Percentiles rank a stretch among this genome's conserved stretches.
Evolutionary conservation across 192 early-diverging fungal species (phyloP).

Genomic region (Backusella parvicylindrica): DNA sequence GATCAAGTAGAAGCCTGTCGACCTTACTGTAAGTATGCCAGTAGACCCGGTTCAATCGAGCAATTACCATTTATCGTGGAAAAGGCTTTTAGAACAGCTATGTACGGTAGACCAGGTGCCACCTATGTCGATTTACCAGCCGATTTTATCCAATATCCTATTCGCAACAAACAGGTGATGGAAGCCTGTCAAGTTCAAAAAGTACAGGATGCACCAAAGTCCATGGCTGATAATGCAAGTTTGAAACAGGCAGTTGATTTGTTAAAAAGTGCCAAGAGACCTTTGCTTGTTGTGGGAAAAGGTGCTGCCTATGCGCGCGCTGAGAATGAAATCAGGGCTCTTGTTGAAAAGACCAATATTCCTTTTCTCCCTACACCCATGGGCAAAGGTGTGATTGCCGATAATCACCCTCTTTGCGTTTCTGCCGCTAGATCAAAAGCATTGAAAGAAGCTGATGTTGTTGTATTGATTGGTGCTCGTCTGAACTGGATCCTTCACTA

Average conservation of each 20-base stretch:
- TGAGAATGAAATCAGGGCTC: conserved; percentile 49
- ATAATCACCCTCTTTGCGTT: conserved; percentile 56
- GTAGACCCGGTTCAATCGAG: conserved; percentile 43
- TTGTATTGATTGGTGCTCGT: conserved; percentile 63
- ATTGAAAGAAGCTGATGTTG: conserved; percentile 62
- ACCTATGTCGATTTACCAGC: conserved; percentile 67
- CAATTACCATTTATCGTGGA: conserved; percentile 53
- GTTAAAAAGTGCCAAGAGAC: conserved; percentile 46
- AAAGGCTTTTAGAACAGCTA: conserved; percentile 48
- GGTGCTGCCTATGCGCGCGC: conserved; percentile 66
- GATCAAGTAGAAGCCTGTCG: conserved; percentile 61
- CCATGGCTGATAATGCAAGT: conserved; percentile 47
- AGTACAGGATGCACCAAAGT: conserved; percentile 20
- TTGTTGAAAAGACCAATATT: conserved; percentile 54
- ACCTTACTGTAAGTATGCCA: conserved; percentile 59
- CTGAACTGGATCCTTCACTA: conserved; percentile 80
- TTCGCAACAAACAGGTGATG: conserved; percentile 12
- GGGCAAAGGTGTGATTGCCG: conserved; percentile 70
- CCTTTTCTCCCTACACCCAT: conserved; percentile 74
- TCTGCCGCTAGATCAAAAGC: conserved; percentile 64
- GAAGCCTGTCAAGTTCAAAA: conserved; percentile 11
- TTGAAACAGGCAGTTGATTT: conserved; percentile 41
- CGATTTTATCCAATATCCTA: conserved; percentile 56
- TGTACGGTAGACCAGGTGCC: conserved; percentile 61
- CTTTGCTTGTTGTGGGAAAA: conserved; percentile 72